Evolutionary conservation across 345 rosid species (phyloP), one percentile per base, ranked within the genome.

Genomic region (Excoecaria cochinchinensis): DNA sequence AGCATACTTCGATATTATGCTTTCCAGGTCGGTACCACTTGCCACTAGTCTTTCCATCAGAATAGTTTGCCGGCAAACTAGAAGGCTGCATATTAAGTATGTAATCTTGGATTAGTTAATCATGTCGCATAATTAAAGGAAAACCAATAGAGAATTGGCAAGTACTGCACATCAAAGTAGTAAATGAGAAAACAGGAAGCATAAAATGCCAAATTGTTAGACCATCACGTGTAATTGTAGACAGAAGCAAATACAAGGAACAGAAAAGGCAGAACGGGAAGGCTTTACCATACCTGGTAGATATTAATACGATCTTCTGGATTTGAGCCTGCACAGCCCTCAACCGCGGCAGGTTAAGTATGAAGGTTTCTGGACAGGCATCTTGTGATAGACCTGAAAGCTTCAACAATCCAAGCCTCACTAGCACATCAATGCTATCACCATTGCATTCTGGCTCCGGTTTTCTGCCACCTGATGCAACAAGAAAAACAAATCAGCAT

Each of bases 371-470:
- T 0, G 99, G 98, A 60, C 90, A 62, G 38, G 78, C 51, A 67
- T 87, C 90, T 19, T 82, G 82, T 0, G 87, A 84, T 46, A 93
- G 73, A 76, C 94, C 98, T 48, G 91, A 81, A 71, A 95, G 81
- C 88, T 95, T 90, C 84, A 91, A 72, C 84, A 95, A 79, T 73
- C 97, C 96, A 19, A 90, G 87, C 85, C 98, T 91, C 76, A 87
- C 90, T 52, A 85, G 42, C 75, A 91, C 69, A 83, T 92, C 98
- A 70, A 92, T 74, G 72, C 14, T 83, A 61, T 89, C 99, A 71
- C 97, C 99, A 36, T 65, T 81, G 64, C 75, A 70, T 61, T 70
- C 79, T 22, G 79, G 74, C 63, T 76, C 92, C 21, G 85, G 84
- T 36, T 85, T 71, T 74, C 77, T 80, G 76, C 65, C 76, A 80